Conservation (phyloP, 345 rosid species). For the Arabidopsis arenosa region DNA sequence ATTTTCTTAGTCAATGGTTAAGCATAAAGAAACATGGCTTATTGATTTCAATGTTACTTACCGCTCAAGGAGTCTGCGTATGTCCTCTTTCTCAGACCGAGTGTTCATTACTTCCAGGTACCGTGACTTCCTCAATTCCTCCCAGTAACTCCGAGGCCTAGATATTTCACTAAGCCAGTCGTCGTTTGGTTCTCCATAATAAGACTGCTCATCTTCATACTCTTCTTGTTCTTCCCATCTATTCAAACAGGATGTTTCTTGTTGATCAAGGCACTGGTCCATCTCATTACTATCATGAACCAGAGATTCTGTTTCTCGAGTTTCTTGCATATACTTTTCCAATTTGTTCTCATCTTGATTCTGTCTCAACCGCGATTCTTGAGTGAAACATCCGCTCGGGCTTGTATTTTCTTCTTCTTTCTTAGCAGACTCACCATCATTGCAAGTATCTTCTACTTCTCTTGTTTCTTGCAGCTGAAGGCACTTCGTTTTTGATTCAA, state of each 20-base stretch:
- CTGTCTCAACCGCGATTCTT: slow-evolving; percentile 7
- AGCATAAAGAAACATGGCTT: background rate
- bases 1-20: background rate
- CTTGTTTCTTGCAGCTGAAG: slow-evolving; percentile 35
- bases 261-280: slow-evolving; percentile 33
- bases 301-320: background rate
- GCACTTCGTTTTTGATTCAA: background rate
- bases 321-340: slow-evolving; percentile 6
- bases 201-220: slow-evolving; percentile 43
- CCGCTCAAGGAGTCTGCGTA: slow-evolving; percentile 79
- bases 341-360: background rate
- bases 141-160: slow-evolving; percentile 92
- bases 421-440: background rate
- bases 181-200: slow-evolving; percentile 41
- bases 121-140: slow-evolving; percentile 67
- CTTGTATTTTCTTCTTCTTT: slow-evolving; percentile 17
- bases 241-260: slow-evolving; percentile 42
- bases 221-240: slow-evolving; percentile 49
- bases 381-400: background rate
- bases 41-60: slow-evolving; percentile 34
- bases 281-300: slow-evolving; percentile 5
- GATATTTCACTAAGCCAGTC: slow-evolving; percentile 79
- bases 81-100: slow-evolving; percentile 64
- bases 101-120: slow-evolving; percentile 65
- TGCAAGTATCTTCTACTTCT: slow-evolving; percentile 26